Conservation (phyloP, 1,284 basidiomycete species). For the Cutaneotrichosporon cyanovorans region DNA sequence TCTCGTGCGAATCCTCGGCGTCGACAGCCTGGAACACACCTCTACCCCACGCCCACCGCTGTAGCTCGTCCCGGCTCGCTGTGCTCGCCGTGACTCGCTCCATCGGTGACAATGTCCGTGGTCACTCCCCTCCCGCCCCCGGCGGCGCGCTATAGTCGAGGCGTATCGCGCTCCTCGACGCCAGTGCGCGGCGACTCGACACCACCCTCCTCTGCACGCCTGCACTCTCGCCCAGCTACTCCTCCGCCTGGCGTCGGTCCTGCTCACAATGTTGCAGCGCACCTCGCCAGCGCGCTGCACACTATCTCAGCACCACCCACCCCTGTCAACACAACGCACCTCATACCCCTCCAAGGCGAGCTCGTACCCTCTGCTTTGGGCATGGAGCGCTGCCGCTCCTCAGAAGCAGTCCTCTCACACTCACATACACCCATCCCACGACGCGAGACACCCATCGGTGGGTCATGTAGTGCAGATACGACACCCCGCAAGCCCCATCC, state of each 20-base stretch:
- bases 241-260: slow-evolving; percentile 9
- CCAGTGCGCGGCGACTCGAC: slow-evolving; percentile 11
- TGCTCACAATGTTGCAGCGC: slow-evolving; percentile 1
- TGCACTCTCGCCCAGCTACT: slow-evolving; percentile 16
- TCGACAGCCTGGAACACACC: too few species aligned
- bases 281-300: slow-evolving; percentile 12
- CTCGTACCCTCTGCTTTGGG: slow-evolving; percentile 18
- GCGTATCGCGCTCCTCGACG: slow-evolving; percentile 16
- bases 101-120: slow-evolving; percentile 15
- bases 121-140: slow-evolving; percentile 17
- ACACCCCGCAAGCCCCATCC: slow-evolving; percentile 17
- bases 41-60: background rate
- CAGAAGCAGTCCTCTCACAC: slow-evolving; percentile 27
- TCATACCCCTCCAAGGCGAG: slow-evolving; percentile 30
- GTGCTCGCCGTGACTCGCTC: background rate
- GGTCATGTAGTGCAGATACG: slow-evolving; percentile 7
- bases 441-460: slow-evolving; percentile 2
- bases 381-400: slow-evolving; percentile 40
- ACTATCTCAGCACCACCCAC: slow-evolving; percentile 41
- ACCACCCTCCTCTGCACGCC: slow-evolving; percentile 13
- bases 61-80: background rate
- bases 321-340: slow-evolving; percentile 38
- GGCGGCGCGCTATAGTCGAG: slow-evolving; percentile 10
- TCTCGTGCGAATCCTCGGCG: too few species aligned
- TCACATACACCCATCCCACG: slow-evolving; percentile 7